Base-by-base conservation (phyloP, 768 basidiomycete species). In the Macrolepiota fuliginosa region DNA sequence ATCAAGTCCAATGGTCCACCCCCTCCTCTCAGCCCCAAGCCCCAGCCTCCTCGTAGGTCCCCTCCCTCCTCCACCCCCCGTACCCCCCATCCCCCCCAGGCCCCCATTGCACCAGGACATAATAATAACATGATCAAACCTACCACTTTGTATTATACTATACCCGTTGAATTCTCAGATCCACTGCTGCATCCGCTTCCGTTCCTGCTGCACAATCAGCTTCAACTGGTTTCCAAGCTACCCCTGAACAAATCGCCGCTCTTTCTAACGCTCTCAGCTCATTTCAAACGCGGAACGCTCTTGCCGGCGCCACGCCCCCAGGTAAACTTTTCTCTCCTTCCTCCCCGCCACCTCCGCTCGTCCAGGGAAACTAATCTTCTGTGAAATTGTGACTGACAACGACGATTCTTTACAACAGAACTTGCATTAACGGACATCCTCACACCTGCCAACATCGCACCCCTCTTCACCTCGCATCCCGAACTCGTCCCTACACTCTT, bases 391-490 rank as follows among this genome's bases (percentile, higher is more conserved):
- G 29, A 32, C 37, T 45, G 19, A 54, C 37, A 27, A 32, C 9
- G 13, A 47, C 27, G 13, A n/a, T 50, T 50, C 4, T 32, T 10
- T 32, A 15, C 27, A 36, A 36, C 67, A 82, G 88, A 94, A 59
- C 58, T 90, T 61, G 81, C 90, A 56, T 78, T 95, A 63, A 80
- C 83, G 45, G 88, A 96, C 73, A 81, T 95, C 67, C 79, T 94
- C 63, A 88, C 92, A 37, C 83, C 90, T 5, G 74, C 86, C 47
- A 88, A 89, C 73, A 78, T 96, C 57, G 75, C 80, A 12, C 87
- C 90, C 6, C 77, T 97, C 9, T 90, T 96, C 72, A 73, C 77
- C 7, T 79, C 80, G 36, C 86, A 89, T 68, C 91, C 91, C 0
- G 82, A 84, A 49, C 79, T 96, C 45, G 79, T 91, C 54, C 74